Base-by-base conservation (phyloP, 116 monocot genomes). In the Trichopus zeylanicus region DNA sequence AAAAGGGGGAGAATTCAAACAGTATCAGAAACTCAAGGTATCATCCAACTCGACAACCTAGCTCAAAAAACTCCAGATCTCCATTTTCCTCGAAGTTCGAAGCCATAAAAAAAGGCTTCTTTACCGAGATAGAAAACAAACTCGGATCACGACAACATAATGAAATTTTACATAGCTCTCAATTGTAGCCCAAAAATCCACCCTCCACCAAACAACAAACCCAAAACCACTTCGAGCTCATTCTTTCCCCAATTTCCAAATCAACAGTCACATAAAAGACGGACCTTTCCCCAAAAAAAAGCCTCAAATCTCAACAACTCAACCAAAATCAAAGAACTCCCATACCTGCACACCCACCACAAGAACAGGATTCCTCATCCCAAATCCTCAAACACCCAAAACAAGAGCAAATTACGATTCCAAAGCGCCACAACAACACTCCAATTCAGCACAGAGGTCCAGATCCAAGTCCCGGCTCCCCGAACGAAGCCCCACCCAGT, bases 341-440 rank as follows among this genome's bases (percentile, higher is more conserved):
- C 19, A 49, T 49, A 20, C 49, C 49, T 24, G 8, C 8, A 9
- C 0, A 0, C 49, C 49, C 22, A 21, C 19, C 20, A 49, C 49
- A 4, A n/a, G n/a, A n/a, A n/a, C n/a, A n/a, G 46, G 46, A 49
- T 49, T 49, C 19, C 49, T 49, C 49, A 49, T 49, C 49, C 49
- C 49, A 49, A 49, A 21, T 49, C 23, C 19, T 22, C 49, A 20
- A 24, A 49, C 24, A 49, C 24, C 19, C 49, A 1, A 18, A 37
- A 42, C n/a, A n/a, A n/a, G n/a, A n/a, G n/a, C n/a, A n/a, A n/a
- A n/a, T n/a, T n/a, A n/a, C n/a, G n/a, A 42, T 42, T 42, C 42
- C 13, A 42, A n/a, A n/a, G n/a, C n/a, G n/a, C n/a, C n/a, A n/a
- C 42, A 42, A 13, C 42, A 42, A 15, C 8, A 42, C 42, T 42